Evolutionary conservation across 2,329 filamentous ascomycete genomes (phyloP), one percentile per base, ranked within the genome.

Genomic region (Tolypocladium amazonense): DNA sequence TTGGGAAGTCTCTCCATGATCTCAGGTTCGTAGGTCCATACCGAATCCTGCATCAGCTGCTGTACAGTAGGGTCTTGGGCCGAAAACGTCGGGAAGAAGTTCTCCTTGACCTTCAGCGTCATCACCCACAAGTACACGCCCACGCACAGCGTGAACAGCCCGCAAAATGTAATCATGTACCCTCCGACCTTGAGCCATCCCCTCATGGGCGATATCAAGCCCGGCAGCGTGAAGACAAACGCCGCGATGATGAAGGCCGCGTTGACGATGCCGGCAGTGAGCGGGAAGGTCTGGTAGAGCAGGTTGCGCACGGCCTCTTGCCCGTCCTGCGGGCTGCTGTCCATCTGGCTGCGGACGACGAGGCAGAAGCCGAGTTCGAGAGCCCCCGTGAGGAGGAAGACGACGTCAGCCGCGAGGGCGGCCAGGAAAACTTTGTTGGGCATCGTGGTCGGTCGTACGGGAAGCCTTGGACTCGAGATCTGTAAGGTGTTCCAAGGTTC

Each of bases 91-190:
- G 74, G 69, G 60, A 73, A 76, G 61, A 92, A 83, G 62, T 83
- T 82, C 43, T 80, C 78, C 68, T 87, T 83, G 54, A 87, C 87
- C 66, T 79, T 81, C 65, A 94, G 76, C 2, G 90, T 93, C 67
- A 86, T 77, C 68, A 91, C 82, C 90, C 88, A 91, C 63, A 90
- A 77, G 63, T 81, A 79, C 56, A 90, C 74, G 53, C 88, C 88
- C 41, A 90, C 75, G 59, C 82, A 74, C 68, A 90, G 73, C 25
- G 83, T 88, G 72, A 88, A 88, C 57, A 88, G 60, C 1, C 77
- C 81, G 69, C 81, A 85, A 50, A 84, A 59, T n/a, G 84, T 78
- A 47, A 88, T 75, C 69, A 89, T 72, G 75, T 84, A 88, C 56
- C 83, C 85, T 60, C 87, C 84, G 20, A 86, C 63, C 72, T 90